Evolutionary conservation across 2,329 filamentous ascomycete species (phyloP).

Genomic region (Pseudogymnoascus sp.): DNA sequence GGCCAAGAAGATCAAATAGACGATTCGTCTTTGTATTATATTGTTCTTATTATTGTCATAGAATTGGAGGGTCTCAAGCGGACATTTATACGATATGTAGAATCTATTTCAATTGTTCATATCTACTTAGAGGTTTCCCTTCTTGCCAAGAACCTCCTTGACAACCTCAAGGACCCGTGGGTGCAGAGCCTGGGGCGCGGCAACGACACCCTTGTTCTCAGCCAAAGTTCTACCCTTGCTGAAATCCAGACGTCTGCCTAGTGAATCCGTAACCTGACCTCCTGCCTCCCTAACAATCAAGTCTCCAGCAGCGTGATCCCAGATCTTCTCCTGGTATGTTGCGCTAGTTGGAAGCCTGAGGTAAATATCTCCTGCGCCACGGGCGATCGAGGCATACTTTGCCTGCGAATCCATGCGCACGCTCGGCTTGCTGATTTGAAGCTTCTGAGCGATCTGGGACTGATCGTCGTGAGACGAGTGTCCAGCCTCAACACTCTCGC

Average conservation of each 20-base stretch:
- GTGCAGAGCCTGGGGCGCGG: slow-evolving; percentile 72
- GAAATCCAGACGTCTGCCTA: slow-evolving; percentile 81
- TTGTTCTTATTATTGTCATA: slow-evolving; percentile 21
- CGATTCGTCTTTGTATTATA: slow-evolving; percentile 13
- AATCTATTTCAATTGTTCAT: slow-evolving; percentile 6
- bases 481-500: slow-evolving; percentile 89
- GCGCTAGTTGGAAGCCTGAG: slow-evolving; percentile 77
- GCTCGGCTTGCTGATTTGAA: slow-evolving; percentile 82
- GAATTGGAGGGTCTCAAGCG: slow-evolving; percentile 3
- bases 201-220: slow-evolving; percentile 90
- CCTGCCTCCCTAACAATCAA: slow-evolving; percentile 91
- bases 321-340: slow-evolving; percentile 97
- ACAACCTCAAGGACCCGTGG: slow-evolving; percentile 71
- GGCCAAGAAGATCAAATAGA: slow-evolving; percentile 91
- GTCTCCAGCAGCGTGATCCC: slow-evolving; percentile 96
- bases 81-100: slow-evolving; percentile 2
- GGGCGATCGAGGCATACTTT: slow-evolving; percentile 92
- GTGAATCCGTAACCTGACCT: slow-evolving; percentile 82
- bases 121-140: slow-evolving; percentile 19
- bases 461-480: slow-evolving; percentile 89
- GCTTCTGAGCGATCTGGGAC: slow-evolving; percentile 69
- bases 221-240: slow-evolving; percentile 75
- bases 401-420: slow-evolving; percentile 97
- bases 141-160: slow-evolving; percentile 61
- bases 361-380: slow-evolving; percentile 92